Evolutionary conservation across 139 green algal species (phyloP), one percentile per base, ranked within the genome.

Genomic region (Chlorella ohadii): DNA sequence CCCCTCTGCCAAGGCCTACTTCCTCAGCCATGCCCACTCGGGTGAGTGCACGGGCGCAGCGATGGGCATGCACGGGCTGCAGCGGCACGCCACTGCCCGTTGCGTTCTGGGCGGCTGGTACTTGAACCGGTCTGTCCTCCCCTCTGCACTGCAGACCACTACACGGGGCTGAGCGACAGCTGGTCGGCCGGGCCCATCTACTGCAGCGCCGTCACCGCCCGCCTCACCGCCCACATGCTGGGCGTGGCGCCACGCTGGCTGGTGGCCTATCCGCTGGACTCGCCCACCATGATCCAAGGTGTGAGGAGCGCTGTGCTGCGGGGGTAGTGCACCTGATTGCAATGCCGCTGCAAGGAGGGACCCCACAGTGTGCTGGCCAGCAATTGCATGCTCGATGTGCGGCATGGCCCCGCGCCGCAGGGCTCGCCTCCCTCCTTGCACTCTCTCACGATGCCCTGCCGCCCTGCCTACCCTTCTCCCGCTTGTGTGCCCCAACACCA

Each of bases 161-260:
- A 97, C 66, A 88, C 84, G 5, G 95, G 95, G 4, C 72, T 98
- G 19, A 92, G 55, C 4, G 92, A 96, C 0, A 85, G 76, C 63
- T 98, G 95, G 93, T 72, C 51, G 9, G 25, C 59, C 6, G 95
- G 94, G 0, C 88, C 85, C 7, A 95, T 98, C n/a, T 96, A 96
- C 86, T 98, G 95, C 88, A 93, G 83, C 68, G 71, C 87, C 9
- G 38, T 95, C 34, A 98, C 95, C 38, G 91, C 86, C 12, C 79
- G 84, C 4, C 82, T 96, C 41, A 73, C 93, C 6, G 36, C 71
- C 1, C 85, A 93, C 81, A 76, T 96, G 25, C 66, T 91, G 3
- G 89, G 88, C 1, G 90, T 96, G 22, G 64, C 73, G 19, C 68
- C 72, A 1, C 27, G 83, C 27, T 87, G 65, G 3, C 28, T 98